A percentile compares a stretch with the other conserved stretches of the same genome.
These are phyloP conservation scores for Linum tenue DNA, from an alignment of 345 rosid species.

Conservation along the genomic window DNA sequence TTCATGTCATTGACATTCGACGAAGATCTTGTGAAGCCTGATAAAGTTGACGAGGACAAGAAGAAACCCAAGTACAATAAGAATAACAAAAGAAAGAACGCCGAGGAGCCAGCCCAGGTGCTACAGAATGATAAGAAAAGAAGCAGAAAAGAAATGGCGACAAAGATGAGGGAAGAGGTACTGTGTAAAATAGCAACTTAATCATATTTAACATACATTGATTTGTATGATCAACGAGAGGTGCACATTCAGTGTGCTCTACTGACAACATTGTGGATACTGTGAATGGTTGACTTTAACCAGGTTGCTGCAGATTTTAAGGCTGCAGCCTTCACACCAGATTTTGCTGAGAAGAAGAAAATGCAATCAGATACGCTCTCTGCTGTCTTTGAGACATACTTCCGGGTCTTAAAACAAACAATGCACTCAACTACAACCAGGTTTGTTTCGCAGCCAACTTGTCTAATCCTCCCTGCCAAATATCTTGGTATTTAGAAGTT, in stretches of 20 bases:
- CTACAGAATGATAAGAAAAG: slow-evolving; percentile 58
- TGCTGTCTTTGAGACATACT: slow-evolving; percentile 82
- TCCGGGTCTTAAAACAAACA: slow-evolving; percentile 77
- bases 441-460: slow-evolving; percentile 20
- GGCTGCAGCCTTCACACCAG: slow-evolving; percentile 51
- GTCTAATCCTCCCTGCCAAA: background rate
- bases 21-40: slow-evolving; percentile 56
- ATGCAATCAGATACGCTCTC: slow-evolving; percentile 78
- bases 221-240: background rate
- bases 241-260: background rate
- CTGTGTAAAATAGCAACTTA: background rate
- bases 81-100: slow-evolving; percentile 41
- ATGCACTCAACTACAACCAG: slow-evolving; percentile 42
- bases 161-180: slow-evolving; percentile 80
- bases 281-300: slow-evolving; percentile 5
- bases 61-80: slow-evolving; percentile 42
- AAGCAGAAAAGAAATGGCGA: slow-evolving; percentile 50
- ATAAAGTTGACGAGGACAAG: slow-evolving; percentile 24
- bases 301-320: slow-evolving; percentile 87
- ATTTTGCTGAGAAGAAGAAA: slow-evolving; percentile 48
- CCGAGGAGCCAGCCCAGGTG: slow-evolving; percentile 44
- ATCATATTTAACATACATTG: background rate
- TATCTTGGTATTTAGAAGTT: background rate
- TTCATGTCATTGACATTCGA: slow-evolving; percentile 77
- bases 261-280: background rate